Conservation (phyloP, 2,329 filamentous ascomycete species). For the Epichloe sylvatica region DNA sequence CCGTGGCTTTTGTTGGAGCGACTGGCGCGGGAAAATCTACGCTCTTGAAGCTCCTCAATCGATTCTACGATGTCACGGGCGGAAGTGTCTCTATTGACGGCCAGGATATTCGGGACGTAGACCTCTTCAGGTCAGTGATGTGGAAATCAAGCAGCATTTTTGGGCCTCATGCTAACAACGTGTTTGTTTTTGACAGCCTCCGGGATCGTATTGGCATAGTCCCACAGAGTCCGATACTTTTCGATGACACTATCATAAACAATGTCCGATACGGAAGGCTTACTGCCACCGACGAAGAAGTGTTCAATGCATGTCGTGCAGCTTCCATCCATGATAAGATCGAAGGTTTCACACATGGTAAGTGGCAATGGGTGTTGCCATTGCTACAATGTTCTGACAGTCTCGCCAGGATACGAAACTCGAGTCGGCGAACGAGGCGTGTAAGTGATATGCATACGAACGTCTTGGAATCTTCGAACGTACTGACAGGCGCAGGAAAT, state of each 20-base stretch:
- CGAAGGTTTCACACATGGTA: constrained; percentile 36
- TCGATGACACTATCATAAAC: constrained; percentile 45
- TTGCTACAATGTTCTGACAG: not conserved
- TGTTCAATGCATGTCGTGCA: constrained; percentile 38
- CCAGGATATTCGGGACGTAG: constrained; percentile 41
- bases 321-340: constrained; percentile 47
- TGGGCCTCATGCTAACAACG: constrained; percentile 10
- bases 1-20: constrained; percentile 45
- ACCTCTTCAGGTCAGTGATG: constrained; percentile 28
- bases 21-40: constrained; percentile 48
- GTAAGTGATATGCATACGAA: constrained; percentile 15
- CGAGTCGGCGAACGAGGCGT: constrained; percentile 37
- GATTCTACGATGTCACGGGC: constrained; percentile 42
- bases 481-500: constrained; percentile 29
- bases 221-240: constrained; percentile 40
- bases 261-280: constrained; percentile 44
- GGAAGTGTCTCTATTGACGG: constrained; percentile 42
- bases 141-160: not conserved
- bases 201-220: constrained; percentile 42
- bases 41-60: constrained; percentile 42
- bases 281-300: constrained; percentile 39
- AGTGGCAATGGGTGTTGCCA: not conserved
- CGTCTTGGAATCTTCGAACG: not conserved
- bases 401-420: constrained; percentile 30
- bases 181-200: constrained; percentile 21